phyloP scores from a whole-genome alignment of 2,329 filamentous ascomycete species.

The Aspergillus aculeatinus region DNA sequence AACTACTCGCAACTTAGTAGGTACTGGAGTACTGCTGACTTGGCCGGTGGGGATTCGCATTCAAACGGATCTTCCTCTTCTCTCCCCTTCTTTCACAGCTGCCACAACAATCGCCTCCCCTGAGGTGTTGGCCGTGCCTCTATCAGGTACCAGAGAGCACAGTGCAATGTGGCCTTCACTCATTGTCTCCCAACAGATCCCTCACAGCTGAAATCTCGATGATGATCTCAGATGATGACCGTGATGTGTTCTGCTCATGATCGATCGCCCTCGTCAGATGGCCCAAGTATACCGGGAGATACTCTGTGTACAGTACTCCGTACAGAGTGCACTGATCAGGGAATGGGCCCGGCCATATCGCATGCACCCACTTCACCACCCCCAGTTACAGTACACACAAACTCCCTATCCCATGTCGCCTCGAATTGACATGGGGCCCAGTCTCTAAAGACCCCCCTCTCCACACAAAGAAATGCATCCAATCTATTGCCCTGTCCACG shows the following conservation, averaged over 20 bases:
- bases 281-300: not conserved
- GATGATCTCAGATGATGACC: not conserved
- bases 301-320: no score
- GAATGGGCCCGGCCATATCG: no score
- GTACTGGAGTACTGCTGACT: not conserved
- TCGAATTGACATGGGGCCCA: constrained; percentile 19
- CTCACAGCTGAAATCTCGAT: not conserved
- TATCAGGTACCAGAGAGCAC: not conserved
- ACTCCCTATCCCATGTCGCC: constrained; percentile 8
- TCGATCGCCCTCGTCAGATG: constrained; percentile 1
- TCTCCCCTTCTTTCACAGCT: not conserved
- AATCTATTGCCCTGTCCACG: constrained; percentile 24
- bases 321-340: not conserved
- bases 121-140: not conserved
- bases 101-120: not conserved
- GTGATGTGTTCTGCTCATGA: not conserved
- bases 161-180: not conserved
- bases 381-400: not conserved
- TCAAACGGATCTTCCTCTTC: not conserved
- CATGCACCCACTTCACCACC: no score
- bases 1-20: no score
- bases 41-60: constrained; percentile 2
- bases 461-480: constrained; percentile 22
- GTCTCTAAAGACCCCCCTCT: constrained; percentile 13
- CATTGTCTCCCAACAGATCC: not conserved